Conservation (phyloP, 371 early-diverging fungal genomes). For the Gilbertella persicaria region DNA sequence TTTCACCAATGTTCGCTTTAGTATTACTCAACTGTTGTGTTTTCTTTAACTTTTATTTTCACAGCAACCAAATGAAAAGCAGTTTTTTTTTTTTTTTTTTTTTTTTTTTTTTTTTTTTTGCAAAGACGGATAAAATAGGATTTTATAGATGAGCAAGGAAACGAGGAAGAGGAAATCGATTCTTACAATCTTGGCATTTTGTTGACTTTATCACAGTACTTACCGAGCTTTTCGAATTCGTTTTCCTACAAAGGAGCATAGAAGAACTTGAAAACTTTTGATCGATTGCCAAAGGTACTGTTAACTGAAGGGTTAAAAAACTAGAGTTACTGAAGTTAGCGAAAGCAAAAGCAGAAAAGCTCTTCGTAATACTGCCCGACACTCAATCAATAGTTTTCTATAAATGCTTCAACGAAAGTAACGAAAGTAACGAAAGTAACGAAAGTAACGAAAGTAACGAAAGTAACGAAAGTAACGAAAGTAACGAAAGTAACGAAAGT, state of each 20-base stretch:
- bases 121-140: slow-evolving; percentile 12
- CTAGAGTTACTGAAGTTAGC: slow-evolving; percentile 18
- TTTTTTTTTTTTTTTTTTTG: slow-evolving; percentile 16
- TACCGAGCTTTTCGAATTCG: slow-evolving; percentile 14
- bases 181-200: slow-evolving; percentile 14
- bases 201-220: slow-evolving; percentile 16
- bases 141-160: slow-evolving; percentile 10
- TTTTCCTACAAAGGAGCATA: slow-evolving; percentile 14
- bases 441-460: no score
- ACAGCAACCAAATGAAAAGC: slow-evolving; percentile 19
- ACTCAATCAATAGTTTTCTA: slow-evolving; percentile 15
- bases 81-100: no score
- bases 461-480: no score
- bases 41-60: slow-evolving; percentile 21
- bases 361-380: slow-evolving; percentile 10
- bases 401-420: slow-evolving; percentile 6
- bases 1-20: slow-evolving; percentile 8
- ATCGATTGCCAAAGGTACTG: slow-evolving; percentile 18
- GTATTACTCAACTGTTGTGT: slow-evolving; percentile 14
- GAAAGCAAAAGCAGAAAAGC: slow-evolving; percentile 11
- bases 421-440: no score
- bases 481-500: no score
- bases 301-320: slow-evolving; percentile 20
- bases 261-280: slow-evolving; percentile 15
- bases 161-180: slow-evolving; percentile 13